phyloP scores from a whole-genome alignment of 148 eudicot species.

The Fagopyrum tataricum region DNA sequence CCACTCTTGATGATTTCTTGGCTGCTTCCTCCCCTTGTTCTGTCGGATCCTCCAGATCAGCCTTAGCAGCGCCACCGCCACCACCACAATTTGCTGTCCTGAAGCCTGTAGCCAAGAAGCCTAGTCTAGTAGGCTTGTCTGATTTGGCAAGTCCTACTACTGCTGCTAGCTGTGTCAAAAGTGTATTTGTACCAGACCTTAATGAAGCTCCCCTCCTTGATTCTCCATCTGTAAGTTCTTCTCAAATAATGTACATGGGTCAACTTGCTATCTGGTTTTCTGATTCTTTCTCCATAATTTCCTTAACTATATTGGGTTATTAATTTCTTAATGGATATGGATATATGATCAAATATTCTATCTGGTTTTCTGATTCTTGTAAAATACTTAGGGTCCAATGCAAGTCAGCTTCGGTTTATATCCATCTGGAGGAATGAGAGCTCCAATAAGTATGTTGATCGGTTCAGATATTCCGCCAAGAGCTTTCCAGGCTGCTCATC shows the following conservation, averaged over 20 bases:
- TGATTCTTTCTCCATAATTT: neutral
- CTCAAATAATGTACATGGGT: neutral
- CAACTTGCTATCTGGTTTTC: neutral
- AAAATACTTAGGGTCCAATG: neutral
- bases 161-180: constrained; percentile 21
- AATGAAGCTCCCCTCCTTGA: constrained; percentile 28
- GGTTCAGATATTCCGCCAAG: no score
- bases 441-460: neutral
- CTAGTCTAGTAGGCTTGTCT: constrained; percentile 11
- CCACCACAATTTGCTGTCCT: constrained; percentile 25
- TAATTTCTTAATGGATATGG: neutral
- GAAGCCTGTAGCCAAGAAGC: constrained; percentile 54
- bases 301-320: neutral
- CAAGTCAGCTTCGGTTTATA: neutral
- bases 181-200: constrained; percentile 25
- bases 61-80: constrained; percentile 23
- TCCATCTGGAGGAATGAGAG: neutral
- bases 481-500: neutral
- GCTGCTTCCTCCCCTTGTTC: constrained; percentile 72
- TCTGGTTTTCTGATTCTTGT: neutral
- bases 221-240: neutral
- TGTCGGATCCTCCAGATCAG: constrained; percentile 45
- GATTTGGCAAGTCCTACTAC: constrained; percentile 15
- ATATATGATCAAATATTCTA: no score
- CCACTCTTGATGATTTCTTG: constrained; percentile 40